Evolutionary conservation across 1,284 basidiomycete genomes (phyloP), one percentile per base, ranked within the genome.

Genomic region (Pisolithus thermaeus): DNA sequence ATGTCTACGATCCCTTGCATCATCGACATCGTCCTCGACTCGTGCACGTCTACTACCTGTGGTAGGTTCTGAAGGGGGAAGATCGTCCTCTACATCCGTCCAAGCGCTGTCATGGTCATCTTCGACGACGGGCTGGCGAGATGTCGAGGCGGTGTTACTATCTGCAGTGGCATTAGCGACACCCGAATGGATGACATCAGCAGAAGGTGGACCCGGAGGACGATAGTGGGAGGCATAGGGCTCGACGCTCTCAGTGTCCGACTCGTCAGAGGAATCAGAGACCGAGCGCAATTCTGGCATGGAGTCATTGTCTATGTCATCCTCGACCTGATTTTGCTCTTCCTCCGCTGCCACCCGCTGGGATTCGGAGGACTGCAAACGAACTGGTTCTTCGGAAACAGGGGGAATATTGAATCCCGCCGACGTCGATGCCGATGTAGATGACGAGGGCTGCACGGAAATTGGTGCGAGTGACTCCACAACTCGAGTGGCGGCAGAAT

Each of bases 1-100:
- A 58, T 81, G 80, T 53, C 81, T 71, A 46, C 79, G 73, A 61
- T 82, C 80, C 41, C 80, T 66, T 12, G 76, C 78, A 7, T 73
- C 69, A 58, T 82, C 80, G 16, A 72, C 69, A 52, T 81, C 80
- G 49, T 80, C 77, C 12, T 80, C 75, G 4, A 79, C 75, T 32
- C 80, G 67, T 27, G 74, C 70, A 18, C 80, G 73, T 27, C 79
- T 75, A 18, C 60, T 62, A 25, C 67, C 62, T 22, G 60, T 46
- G 28, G 60, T 46, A n/a, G 64, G 61, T 48, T 61, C 61, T 7
- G 64, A 46, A 11, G 57, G 54, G 16, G 63, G 64, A 47, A 61
- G 55, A 16, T 55, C 52, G 12, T 50, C 57, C 45, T 70, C 67
- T 5, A 61, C 62, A 40, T 69, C 67, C 11, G 61, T 64, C 65